These are phyloP conservation scores for Sanguinoderma infundibulare DNA, from an alignment of 1,284 basidiomycete genomes.

Conservation along the genomic window DNA sequence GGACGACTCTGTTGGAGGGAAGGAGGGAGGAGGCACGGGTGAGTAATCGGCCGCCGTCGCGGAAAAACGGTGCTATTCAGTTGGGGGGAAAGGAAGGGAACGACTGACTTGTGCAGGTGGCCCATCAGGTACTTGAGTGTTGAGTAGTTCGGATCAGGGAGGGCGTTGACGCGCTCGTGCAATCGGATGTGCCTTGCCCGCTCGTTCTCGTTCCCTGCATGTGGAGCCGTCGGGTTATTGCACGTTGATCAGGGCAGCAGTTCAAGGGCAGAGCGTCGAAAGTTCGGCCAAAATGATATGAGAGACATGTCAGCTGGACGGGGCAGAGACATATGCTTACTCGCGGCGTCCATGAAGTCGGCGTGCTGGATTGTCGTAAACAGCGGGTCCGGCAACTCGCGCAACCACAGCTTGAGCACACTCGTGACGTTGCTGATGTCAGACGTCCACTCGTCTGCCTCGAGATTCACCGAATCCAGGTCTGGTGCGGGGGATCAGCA, in stretches of 20 bases:
- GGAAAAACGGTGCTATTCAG: background rate
- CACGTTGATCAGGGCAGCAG: background rate
- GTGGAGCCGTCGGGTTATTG: background rate
- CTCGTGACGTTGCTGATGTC: constrained; percentile 98
- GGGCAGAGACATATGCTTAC: constrained; percentile 53
- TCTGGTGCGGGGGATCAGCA: constrained; percentile 51
- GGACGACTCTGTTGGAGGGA: constrained; percentile 63
- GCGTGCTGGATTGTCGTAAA: constrained; percentile 86
- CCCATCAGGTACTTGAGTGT: constrained; percentile 96
- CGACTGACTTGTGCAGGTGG: constrained; percentile 82
- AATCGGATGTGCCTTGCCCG: constrained; percentile 92
- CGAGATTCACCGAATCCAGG: constrained; percentile 82
- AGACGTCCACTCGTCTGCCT: constrained; percentile 87
- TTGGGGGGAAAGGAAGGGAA: background rate
- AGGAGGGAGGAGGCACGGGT: constrained; percentile 1
- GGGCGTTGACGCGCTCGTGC: constrained; percentile 96
- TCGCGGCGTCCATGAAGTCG: constrained; percentile 94
- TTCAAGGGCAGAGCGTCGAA: background rate
- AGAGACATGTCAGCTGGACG: background rate
- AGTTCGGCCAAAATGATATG: background rate
- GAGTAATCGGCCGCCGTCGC: background rate
- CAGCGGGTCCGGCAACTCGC: constrained; percentile 95
- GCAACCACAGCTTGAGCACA: constrained; percentile 94
- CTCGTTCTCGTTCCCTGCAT: constrained; percentile 90
- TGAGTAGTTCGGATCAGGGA: constrained; percentile 98